Percentiles rank a stretch among this genome's conserved stretches.
phyloP scores from a whole-genome alignment of 176 grass and related monocot genomes.

The Musa itinerans region DNA sequence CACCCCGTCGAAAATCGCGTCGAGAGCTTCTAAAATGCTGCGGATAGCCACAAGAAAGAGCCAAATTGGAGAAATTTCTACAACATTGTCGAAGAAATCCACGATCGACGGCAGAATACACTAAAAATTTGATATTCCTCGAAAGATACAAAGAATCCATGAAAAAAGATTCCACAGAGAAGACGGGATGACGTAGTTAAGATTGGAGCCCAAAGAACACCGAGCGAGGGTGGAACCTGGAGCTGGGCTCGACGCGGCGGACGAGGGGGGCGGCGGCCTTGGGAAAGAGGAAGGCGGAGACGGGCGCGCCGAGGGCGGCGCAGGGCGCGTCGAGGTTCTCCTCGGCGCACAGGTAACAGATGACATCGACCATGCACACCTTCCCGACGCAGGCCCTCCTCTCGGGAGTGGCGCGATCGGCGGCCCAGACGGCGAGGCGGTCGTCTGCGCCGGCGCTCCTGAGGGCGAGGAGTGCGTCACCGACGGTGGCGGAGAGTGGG shows the following conservation, averaged over 20 bases:
- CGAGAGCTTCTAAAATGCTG: conserved; percentile 55
- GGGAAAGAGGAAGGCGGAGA: conserved; percentile 34
- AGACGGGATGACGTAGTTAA: neutral
- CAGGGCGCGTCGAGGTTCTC: conserved; percentile 28
- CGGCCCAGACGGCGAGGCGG: conserved; percentile 37
- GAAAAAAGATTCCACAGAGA: neutral
- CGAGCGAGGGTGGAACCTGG: conserved; percentile 26
- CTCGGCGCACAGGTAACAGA: conserved; percentile 56
- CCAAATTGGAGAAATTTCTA: neutral
- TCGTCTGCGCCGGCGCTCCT: conserved; percentile 17
- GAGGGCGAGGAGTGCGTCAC: conserved; percentile 27
- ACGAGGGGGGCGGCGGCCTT: conserved; percentile 17
- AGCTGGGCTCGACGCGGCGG: conserved; percentile 33
- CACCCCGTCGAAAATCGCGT: conserved; percentile 52
- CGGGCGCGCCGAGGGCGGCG: conserved; percentile 32
- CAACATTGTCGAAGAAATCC: neutral
- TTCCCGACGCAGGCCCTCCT: conserved; percentile 8
- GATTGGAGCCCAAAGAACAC: too few species aligned
- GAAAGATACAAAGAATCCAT: neutral
- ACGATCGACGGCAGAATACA: conserved; percentile 1
- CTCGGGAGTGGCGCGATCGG: neutral
- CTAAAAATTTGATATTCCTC: neutral
- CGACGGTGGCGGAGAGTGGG: conserved; percentile 24
- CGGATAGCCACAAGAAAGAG: neutral
- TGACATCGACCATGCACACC: conserved; percentile 46